Base-by-base conservation (phyloP, 2,329 filamentous ascomycete species). In the Tolypocladium cylindrosporum region DNA sequence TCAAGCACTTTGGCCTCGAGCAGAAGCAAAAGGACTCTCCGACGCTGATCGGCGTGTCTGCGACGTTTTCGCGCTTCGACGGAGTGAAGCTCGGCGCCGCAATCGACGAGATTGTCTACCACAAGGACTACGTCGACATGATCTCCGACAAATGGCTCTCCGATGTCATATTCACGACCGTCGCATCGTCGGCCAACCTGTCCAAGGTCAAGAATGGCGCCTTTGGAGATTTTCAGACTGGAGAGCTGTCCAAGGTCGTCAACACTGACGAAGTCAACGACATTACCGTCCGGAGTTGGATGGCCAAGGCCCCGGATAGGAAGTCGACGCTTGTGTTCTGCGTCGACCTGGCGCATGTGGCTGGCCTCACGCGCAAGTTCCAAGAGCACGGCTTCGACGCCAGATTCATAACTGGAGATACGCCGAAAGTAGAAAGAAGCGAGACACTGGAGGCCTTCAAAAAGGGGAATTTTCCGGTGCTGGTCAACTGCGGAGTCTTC, bases 21-120 rank as follows among this genome's bases (percentile, higher is more conserved):
- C 65, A 74, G 55, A 77, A 74, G 62, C 71, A 64, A 58, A 45
- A 57, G 8, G 72, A 69, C 53, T 72, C 69, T 1, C 87, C 90
- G 0, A 82, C 85, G 21, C 77, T 99, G 16, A 87, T 99, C 14
- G 94, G 94, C 6, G 92, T 99, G 3, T 97, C 93, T 11, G 94
- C 94, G 4, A 88, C 85, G 0, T 81, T 88, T 59, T 86, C 84
- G 13, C 77, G 93, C 54, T 91, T 91, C 60, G 93, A 97, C 68
- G 93, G 93, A 0, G 75, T 96, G 39, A 85, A 83, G 59, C 78
- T 97, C 1, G 92, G 92, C 1, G 79, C 87, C 14, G 92, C 88
- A 39, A 94, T 97, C 65, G 93, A 97, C 65, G 89, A 96, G 67
- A 96, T 97, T 61, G 93, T 97, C 54, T 97, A 96, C 66, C 93